Conservation (phyloP, 495 filamentous ascomycete species). For the Schizothecium vesticola region DNA sequence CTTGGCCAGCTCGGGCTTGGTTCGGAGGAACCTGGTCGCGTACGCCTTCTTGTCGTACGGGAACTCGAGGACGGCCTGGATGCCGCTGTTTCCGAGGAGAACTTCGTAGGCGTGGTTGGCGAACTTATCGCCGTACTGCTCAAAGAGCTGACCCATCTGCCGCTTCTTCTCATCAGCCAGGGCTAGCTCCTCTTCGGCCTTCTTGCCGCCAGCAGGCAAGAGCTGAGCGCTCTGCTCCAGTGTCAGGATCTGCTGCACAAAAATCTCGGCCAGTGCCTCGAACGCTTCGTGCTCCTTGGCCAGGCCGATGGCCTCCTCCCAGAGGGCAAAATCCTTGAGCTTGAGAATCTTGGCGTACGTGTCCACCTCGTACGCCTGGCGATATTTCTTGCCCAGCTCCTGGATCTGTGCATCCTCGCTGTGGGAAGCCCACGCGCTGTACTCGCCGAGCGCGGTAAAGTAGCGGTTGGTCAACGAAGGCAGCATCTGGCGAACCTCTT, state of each 20-base stretch:
- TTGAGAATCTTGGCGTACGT: constrained; percentile 37
- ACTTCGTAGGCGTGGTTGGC: constrained; percentile 75
- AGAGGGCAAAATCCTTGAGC: constrained; percentile 63
- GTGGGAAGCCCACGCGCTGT: constrained; percentile 33
- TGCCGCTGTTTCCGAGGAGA: constrained; percentile 58
- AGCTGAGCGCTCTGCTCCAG: constrained; percentile 24
- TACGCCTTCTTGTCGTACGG: constrained; percentile 55
- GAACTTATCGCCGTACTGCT: constrained; percentile 67
- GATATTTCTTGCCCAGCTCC: constrained; percentile 33
- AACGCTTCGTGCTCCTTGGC: constrained; percentile 71
- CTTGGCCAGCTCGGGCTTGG: constrained; percentile 60
- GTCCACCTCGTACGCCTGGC: constrained; percentile 33
- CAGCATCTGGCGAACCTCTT: constrained; percentile 33
- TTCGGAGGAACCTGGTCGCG: constrained; percentile 70
- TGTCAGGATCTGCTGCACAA: constrained; percentile 36
- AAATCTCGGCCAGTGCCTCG: constrained; percentile 59
- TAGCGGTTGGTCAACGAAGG: constrained; percentile 43
- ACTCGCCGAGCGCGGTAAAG: constrained; percentile 39
- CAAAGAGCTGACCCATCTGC: constrained; percentile 56
- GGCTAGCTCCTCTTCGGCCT: constrained; percentile 23
- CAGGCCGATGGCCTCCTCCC: constrained; percentile 61
- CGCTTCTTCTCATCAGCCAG: constrained; percentile 32
- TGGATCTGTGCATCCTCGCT: constrained; percentile 32
- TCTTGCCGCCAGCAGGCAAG: constrained; percentile 17
- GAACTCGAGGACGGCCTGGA: constrained; percentile 64